These are phyloP conservation scores for Lepidopterella palustris DNA, from an alignment of 495 filamentous ascomycete genomes.

Conservation along the genomic window DNA sequence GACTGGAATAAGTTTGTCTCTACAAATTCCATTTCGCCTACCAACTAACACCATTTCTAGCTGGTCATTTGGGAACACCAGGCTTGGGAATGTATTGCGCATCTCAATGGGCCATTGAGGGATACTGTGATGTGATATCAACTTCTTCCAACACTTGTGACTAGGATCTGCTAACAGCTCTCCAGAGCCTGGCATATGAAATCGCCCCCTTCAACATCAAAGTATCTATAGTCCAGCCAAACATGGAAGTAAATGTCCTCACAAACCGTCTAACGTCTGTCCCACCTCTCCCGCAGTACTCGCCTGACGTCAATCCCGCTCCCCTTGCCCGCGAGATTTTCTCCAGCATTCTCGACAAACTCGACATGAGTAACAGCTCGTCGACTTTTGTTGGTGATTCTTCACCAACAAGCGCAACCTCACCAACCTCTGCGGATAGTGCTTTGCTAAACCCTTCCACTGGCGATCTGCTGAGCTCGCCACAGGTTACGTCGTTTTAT, in stretches of 20 bases:
- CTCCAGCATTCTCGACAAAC: slow-evolving; percentile 58
- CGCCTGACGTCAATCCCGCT: slow-evolving; percentile 64
- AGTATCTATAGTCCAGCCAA: slow-evolving; percentile 88
- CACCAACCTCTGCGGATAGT: slow-evolving; percentile 28
- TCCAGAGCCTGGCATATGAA: slow-evolving; percentile 81
- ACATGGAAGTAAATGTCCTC: slow-evolving; percentile 72
- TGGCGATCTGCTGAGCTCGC: slow-evolving; percentile 36
- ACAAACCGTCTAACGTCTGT: slow-evolving; percentile 80
- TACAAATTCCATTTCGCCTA: not conserved
- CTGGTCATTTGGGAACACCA: slow-evolving; percentile 87
- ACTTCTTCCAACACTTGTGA: not conserved
- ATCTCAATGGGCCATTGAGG: slow-evolving; percentile 90
- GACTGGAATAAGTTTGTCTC: slow-evolving; percentile 65
- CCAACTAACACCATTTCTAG: slow-evolving; percentile 30
- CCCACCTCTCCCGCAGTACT: slow-evolving; percentile 67
- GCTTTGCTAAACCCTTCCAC: slow-evolving; percentile 37
- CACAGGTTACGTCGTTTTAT: slow-evolving; percentile 63
- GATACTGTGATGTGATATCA: slow-evolving; percentile 81
- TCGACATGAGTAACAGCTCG: slow-evolving; percentile 31
- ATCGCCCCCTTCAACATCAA: slow-evolving; percentile 97
- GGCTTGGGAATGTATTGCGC: slow-evolving; percentile 87
- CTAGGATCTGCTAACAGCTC: slow-evolving; percentile 9
- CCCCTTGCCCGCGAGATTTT: slow-evolving; percentile 76
- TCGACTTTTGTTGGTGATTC: slow-evolving; percentile 7
- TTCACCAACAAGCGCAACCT: slow-evolving; percentile 17